Evolutionary conservation across 1,139 yeast genomes (phyloP), one percentile per base, ranked within the genome.

Genomic region (Casaregolazyma lundiana): DNA sequence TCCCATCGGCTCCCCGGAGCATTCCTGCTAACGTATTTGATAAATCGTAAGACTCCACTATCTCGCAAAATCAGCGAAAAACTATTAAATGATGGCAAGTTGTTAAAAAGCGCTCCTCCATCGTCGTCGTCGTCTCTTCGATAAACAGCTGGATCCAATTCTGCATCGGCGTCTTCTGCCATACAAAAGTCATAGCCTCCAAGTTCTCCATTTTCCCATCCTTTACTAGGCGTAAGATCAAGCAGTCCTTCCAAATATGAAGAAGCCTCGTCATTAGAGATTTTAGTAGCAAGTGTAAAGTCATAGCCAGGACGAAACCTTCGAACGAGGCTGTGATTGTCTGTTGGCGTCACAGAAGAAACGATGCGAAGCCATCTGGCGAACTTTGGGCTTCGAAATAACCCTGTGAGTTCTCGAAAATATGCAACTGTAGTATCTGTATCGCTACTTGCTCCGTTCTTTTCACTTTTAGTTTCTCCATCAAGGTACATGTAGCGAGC

Each of bases 1-100:
- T 94, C 98, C 97, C 97, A 94, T 61, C 98, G 74, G 32, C 95
- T 82, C 1, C 97, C 96, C 52, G 80, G 81, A 6, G 97, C 97
- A 55, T 80, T 80, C 63, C 79, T 79, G 62, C 96, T 86, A 6
- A 92, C 94, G 60, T 92, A 94, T 64, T 94, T 94, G 53, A 92
- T 81, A 65, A 94, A 94, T 63, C 92, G 85, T 64, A 94, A 71
- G 21, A 92, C 90, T 41, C 82, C 78, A 4, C 85, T 80, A 60
- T 92, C 98, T 57, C 97, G 73, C 51, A 86, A 74, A 72, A 88
- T 87, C 50, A 94, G 66, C 18, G 80, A 77, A 48, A 92, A 69
- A 20, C 80, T 77, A 63, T 94, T 94, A 92, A 95, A 89, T 48
- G 77, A 71, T 17, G 97, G 94, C 58, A 84, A 88, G 43, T 82